Evolutionary conservation across 352 stramenopile genomes (phyloP).

Genomic region (Salisapilia sapeloensis): DNA sequence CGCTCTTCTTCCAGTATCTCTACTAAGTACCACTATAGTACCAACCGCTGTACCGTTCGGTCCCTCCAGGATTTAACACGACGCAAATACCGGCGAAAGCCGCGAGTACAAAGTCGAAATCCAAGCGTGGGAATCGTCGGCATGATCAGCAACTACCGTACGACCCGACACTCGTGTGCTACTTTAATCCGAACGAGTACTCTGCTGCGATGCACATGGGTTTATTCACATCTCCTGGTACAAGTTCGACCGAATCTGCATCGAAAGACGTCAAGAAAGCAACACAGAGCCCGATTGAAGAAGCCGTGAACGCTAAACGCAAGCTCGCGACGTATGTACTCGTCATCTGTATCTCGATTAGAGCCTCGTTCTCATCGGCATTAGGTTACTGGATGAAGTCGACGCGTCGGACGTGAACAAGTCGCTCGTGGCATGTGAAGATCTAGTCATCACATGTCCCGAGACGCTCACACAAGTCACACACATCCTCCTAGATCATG

Average conservation of each 20-base stretch:
- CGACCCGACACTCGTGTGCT: slow-evolving; percentile 51
- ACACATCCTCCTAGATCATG: slow-evolving; percentile 44
- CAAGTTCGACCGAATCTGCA: neutral
- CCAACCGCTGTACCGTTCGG: slow-evolving; percentile 46
- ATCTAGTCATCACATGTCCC: slow-evolving; percentile 46
- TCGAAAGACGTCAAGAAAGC: neutral
- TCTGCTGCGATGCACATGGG: slow-evolving; percentile 41
- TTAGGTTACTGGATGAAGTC: slow-evolving; percentile 41
- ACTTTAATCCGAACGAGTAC: slow-evolving; percentile 70
- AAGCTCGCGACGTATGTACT: slow-evolving; percentile 26
- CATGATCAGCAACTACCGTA: slow-evolving; percentile 28
- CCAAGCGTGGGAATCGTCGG: slow-evolving; percentile 13
- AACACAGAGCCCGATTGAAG: slow-evolving; percentile 38
- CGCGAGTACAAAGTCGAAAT: slow-evolving; percentile 22
- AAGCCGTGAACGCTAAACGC: slow-evolving; percentile 35
- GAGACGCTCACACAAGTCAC: slow-evolving; percentile 59
- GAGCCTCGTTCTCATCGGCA: neutral
- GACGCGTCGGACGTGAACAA: slow-evolving; percentile 13
- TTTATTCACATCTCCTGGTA: slow-evolving; percentile 4
- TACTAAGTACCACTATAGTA: slow-evolving; percentile 17
- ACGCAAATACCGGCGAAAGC: slow-evolving; percentile 38
- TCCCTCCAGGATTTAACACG: slow-evolving; percentile 40
- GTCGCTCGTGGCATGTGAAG: slow-evolving; percentile 34
- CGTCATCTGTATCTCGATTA: slow-evolving; percentile 1
- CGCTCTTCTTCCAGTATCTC: neutral